Evolutionary conservation across 345 rosid species (phyloP), one percentile per base, ranked within the genome.

Genomic region (Populus deltoides): DNA sequence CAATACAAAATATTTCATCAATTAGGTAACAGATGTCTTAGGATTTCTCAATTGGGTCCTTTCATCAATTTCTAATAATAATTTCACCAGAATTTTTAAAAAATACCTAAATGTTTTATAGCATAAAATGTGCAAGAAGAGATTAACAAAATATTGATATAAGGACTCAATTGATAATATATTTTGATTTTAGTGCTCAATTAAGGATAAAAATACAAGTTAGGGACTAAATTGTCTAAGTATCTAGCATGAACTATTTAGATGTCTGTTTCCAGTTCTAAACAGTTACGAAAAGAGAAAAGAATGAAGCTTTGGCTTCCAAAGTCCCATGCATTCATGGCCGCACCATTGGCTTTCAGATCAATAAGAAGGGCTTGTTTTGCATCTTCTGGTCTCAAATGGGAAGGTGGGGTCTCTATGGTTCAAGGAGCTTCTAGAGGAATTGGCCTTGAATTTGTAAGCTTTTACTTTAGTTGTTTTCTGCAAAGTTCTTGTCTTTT

Each of bases 381-480:
- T 17, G 10, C 45, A 35, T 81, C 80, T 66, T 76, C 89, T 33
- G 8, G 74, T 27, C 78, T 75, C 39, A 88, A 81, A 78, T 86
- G 89, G 90, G 87, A 87, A 80, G 96, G 91, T 73, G 94, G 94
- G 77, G 92, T 95, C 79, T 92, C 99, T 29, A 55, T 95, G 90
- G 96, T 92, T 38, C 99, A 95, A 82, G 98, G 98, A 77, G 97
- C 97, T 83, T 93, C 98, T 16, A 88, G 98, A 83, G 97, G 98
- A 84, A 89, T 93, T 76, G 97, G 97, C 77, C 89, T 92, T 63
- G 92, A 92, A 87, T 95, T 93, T 76, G 99, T 93, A 71, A 92
- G 89, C 25, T 73, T 62, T 27, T 33, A 24, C 36, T 67, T n/a
- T 33, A 0, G 20, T n/a, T 33, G 8, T 74, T 41, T 8, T 68